Base-by-base conservation (phyloP, 2,329 filamentous ascomycete species). In the Colletotrichum sp. region DNA sequence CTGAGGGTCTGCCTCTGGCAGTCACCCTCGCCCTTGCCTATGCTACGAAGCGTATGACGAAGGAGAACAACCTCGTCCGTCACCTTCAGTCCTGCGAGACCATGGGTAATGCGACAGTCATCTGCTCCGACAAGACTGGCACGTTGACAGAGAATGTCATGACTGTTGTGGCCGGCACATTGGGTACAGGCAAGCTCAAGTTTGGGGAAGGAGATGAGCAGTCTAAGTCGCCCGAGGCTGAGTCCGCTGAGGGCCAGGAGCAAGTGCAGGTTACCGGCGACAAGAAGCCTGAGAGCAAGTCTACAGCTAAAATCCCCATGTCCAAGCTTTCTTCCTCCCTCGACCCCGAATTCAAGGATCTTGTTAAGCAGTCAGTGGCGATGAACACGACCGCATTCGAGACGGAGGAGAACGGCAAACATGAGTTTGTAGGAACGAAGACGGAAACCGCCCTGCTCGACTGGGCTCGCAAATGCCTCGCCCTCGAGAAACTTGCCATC, bases 41-140 rank as follows among this genome's bases (percentile, higher is more conserved):
- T 81, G 90, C 90, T 7, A 91, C 90, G 2, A 92, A 89, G 51
- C 84, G 90, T 51, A 92, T 92, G 90, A 84, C 92, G 15, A 89
- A 87, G 78, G 90, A 92, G 76, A 91, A 92, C 76, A 92, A 92
- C 74, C 79, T 92, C 59, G 90, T 92, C 59, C 89, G 90, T 15
- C 83, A 90, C 36, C 81, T 92, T 38, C 86, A 88, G 65, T 90
- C 90, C 3, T 91, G 90, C 76, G 90, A 92, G 76, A 91, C 89
- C 8, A 92, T 92, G 90, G 90, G 90, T 9, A 92, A 91, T 77
- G 90, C 90, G 11, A 92, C 90, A 0, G 90, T 87, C 9, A 87
- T 93, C 63, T 92, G 91, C 79, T 92, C 90, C 1, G 91, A 93
- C 77, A 93, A 93, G 80, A 93, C 91, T 0, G 91, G 91, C 6